Evolutionary conservation across 192 early-diverging fungal species (phyloP).

Genomic region (Allomyces macrogynus): DNA sequence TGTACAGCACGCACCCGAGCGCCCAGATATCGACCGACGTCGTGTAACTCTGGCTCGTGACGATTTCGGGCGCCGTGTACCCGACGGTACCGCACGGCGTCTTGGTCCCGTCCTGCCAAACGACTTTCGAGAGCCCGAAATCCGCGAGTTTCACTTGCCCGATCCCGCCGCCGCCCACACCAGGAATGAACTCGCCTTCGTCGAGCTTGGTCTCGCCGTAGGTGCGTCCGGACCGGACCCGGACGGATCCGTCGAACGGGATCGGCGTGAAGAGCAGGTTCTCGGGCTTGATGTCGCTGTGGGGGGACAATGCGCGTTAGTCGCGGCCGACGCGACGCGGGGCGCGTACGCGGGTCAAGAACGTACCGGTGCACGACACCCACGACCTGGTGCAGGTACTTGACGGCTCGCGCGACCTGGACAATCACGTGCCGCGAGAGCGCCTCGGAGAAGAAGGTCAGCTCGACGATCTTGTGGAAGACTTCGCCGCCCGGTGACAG

Average conservation of each 20-base stretch:
- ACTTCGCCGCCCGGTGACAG: conserved; percentile 74
- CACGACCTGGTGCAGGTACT: conserved; percentile 60
- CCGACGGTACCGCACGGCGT: conserved; percentile 86
- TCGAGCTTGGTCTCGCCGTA: conserved; percentile 43
- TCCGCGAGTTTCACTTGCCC: conserved; percentile 69
- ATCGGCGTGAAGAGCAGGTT: conserved; percentile 65
- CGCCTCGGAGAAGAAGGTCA: conserved; percentile 62
- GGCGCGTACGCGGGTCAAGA: too few relatives aligned
- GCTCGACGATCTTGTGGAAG: conserved; percentile 63
- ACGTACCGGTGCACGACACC: conserved; percentile 55
- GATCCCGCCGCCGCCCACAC: conserved; percentile 63
- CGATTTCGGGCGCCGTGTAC: conserved; percentile 83
- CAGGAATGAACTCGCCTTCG: conserved; percentile 49
- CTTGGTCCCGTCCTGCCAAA: conserved; percentile 59
- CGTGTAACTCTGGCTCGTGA: conserved; percentile 55
- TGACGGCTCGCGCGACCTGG: conserved; percentile 66
- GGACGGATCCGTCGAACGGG: conserved; percentile 26
- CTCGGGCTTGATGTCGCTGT: conserved; percentile 82
- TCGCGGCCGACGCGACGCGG: too few relatives aligned
- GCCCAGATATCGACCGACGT: conserved; percentile 77
- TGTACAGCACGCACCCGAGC: conserved; percentile 68
- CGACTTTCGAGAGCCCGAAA: conserved; percentile 73
- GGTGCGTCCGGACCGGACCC: neutral
- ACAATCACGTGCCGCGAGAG: conserved; percentile 60
- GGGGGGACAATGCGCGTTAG: neutral